These are phyloP conservation scores for Termitomyces sp. DNA, from an alignment of 768 basidiomycete genomes.

Conservation along the genomic window DNA sequence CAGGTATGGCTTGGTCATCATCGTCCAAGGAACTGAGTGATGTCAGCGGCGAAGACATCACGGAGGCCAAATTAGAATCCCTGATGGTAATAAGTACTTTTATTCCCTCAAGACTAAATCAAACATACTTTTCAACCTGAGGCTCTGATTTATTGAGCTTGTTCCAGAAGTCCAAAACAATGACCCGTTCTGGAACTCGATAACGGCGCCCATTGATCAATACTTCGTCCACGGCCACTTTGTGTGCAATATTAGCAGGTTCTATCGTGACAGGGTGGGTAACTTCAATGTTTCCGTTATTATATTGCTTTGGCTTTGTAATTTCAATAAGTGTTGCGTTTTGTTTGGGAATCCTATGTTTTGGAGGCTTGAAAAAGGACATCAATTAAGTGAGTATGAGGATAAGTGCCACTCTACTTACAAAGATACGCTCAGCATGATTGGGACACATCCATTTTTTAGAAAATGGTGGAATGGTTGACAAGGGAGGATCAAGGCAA, in stretches of 20 bases:
- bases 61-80: conserved; percentile 37
- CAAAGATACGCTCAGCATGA: conserved; percentile 82
- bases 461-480: conserved; percentile 76
- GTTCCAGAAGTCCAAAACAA: conserved; percentile 94
- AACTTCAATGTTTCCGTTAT: conserved; percentile 92
- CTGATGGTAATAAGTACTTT: conserved; percentile 16
- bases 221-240: conserved; percentile 71
- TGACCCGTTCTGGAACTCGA: conserved; percentile 86
- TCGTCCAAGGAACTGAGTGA: conserved; percentile 72
- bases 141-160: conserved; percentile 51
- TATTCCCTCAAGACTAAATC: neutral
- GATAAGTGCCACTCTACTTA: conserved; percentile 33
- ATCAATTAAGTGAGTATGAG: conserved; percentile 7
- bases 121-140: conserved; percentile 35
- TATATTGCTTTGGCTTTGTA: conserved; percentile 63
- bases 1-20: conserved; percentile 32
- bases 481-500: conserved; percentile 87
- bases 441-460: conserved; percentile 99
- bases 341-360: conserved; percentile 74
- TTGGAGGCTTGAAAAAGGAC: conserved; percentile 52
- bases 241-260: conserved; percentile 29
- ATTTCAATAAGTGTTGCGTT: conserved; percentile 67
- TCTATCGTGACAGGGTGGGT: conserved; percentile 58
- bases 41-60: conserved; percentile 66
- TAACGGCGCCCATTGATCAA: conserved; percentile 87